These are phyloP conservation scores for Nicotiana tabacum DNA, from an alignment of 257 asterid species.

Conservation along the genomic window DNA sequence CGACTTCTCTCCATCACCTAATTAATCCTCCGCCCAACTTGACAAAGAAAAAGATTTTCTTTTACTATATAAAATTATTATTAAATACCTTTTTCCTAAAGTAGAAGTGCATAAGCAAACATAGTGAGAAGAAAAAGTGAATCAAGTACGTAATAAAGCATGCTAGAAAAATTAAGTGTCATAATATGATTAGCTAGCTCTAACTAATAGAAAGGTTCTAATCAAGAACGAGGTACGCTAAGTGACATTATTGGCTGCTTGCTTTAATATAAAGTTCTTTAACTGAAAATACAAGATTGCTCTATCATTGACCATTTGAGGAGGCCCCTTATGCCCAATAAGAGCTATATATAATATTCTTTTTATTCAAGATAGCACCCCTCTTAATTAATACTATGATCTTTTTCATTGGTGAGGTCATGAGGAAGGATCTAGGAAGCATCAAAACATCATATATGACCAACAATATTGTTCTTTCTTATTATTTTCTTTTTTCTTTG, in stretches of 20 bases:
- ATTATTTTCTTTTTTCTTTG: background rate
- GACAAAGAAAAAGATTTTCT: background rate
- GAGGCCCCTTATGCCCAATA: background rate
- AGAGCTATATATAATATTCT: background rate
- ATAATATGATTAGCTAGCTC: constrained; percentile 1
- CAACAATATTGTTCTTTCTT: background rate
- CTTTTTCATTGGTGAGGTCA: background rate
- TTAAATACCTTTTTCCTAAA: background rate
- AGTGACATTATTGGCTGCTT: background rate
- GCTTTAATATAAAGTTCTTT: background rate
- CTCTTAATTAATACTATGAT: background rate
- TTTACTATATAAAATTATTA: background rate
- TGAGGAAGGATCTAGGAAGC: background rate
- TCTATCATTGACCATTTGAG: background rate
- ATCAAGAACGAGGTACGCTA: background rate
- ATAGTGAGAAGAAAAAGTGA: background rate
- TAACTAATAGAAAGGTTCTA: background rate
- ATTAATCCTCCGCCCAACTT: background rate
- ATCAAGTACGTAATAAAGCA: background rate
- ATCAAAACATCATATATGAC: background rate
- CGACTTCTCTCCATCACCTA: background rate
- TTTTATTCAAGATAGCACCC: background rate
- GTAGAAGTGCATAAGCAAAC: background rate
- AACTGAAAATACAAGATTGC: background rate
- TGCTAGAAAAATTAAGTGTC: background rate